Evolutionary conservation across 1,139 yeast genomes (phyloP).

Genomic region (Suhomyces yuchorum): DNA sequence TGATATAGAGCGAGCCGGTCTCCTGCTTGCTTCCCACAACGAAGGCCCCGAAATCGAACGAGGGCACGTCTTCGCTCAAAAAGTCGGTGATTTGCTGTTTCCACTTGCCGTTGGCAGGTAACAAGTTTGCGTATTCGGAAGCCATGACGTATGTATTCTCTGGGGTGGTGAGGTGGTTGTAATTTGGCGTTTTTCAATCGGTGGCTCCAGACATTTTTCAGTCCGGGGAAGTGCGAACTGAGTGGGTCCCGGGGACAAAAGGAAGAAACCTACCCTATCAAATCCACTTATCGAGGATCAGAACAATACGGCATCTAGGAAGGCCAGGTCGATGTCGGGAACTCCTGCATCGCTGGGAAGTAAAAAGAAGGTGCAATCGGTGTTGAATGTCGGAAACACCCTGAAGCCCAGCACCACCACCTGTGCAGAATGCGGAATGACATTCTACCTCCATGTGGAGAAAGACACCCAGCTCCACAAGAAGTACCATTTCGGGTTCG

Average conservation of each 20-base stretch:
- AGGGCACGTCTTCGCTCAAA: conserved; percentile 86
- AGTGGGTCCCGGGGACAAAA: not conserved
- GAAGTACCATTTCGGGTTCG: conserved; percentile 48
- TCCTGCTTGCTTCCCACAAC: conserved; percentile 82
- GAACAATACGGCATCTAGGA: not conserved
- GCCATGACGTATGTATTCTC: conserved; percentile 7
- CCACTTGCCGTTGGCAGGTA: conserved; percentile 81
- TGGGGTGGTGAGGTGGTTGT: not conserved
- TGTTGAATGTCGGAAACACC: conserved; percentile 13
- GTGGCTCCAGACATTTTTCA: not conserved
- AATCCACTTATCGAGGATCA: not conserved
- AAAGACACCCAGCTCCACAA: conserved; percentile 51
- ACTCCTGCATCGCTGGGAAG: not conserved
- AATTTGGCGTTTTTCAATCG: not conserved
- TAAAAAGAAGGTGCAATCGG: conserved; percentile 16
- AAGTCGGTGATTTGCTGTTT: conserved; percentile 72
- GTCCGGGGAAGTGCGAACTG: not conserved
- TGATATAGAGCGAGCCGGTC: conserved; percentile 78
- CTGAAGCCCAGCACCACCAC: conserved; percentile 25
- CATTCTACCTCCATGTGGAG: conserved; percentile 48
- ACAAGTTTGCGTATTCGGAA: conserved; percentile 49
- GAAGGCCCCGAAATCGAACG: conserved; percentile 91
- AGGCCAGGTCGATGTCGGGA: not conserved
- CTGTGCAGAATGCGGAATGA: conserved; percentile 63
- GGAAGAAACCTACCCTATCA: too few relatives aligned